Conservation (phyloP, 768 basidiomycete species). For the Kwoniella pini region DNA sequence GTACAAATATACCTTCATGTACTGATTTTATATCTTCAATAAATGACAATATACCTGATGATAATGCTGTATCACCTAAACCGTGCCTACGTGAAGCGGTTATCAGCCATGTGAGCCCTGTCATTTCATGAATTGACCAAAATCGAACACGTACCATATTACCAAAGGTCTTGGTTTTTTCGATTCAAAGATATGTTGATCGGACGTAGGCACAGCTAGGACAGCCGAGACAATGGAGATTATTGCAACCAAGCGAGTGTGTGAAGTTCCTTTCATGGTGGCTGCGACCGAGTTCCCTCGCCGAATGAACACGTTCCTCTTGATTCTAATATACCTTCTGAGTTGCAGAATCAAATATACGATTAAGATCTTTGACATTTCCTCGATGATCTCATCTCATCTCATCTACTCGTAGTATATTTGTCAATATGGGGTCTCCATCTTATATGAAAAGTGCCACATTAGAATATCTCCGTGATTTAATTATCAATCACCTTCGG, state of each 20-base stretch:
- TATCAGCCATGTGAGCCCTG: not conserved
- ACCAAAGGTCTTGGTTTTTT: conserved; percentile 35
- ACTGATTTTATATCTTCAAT: conserved; percentile 48
- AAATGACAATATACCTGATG: conserved; percentile 51
- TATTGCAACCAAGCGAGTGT: not conserved
- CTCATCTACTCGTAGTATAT: too few relatives aligned
- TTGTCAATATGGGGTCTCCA: too few relatives aligned
- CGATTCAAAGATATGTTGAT: conserved; percentile 3
- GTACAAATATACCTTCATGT: conserved; percentile 53
- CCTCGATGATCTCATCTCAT: too few relatives aligned
- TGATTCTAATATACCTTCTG: too few relatives aligned
- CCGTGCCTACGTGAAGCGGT: conserved; percentile 55
- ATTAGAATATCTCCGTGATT: too few relatives aligned
- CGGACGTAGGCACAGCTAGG: not conserved
- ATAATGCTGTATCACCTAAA: conserved; percentile 55
- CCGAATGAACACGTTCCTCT: too few relatives aligned
- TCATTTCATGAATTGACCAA: not conserved
- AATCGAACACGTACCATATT: conserved; percentile 28
- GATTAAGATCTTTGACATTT: too few relatives aligned
- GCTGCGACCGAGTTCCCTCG: too few relatives aligned
- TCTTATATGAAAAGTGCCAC: too few relatives aligned
- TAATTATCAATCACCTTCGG: too few relatives aligned
- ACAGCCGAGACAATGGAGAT: not conserved
- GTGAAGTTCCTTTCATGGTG: too few relatives aligned
- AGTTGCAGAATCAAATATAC: too few relatives aligned